Evolutionary conservation across 192 early-diverging fungal species (phyloP), one percentile per base, ranked within the genome.

Genomic region (Phlyctochytrium bullatum): DNA sequence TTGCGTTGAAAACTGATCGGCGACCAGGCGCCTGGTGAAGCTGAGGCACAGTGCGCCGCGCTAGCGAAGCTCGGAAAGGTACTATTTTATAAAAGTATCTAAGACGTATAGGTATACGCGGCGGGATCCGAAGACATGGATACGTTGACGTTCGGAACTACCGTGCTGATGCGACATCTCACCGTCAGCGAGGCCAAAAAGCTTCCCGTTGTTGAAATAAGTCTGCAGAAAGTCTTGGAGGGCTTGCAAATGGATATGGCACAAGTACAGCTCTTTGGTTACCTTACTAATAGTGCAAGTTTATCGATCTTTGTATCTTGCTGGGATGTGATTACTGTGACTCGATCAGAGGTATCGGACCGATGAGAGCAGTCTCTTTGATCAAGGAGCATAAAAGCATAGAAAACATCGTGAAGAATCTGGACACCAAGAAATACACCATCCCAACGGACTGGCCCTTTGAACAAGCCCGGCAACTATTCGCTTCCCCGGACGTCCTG

Each of bases 81-180:
- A 61, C 12, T 20, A 2, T 34, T 69, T 23, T 36, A 35, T 35
- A 16, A 0, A 16, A 14, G 0, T 35, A 34, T 10, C 54, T 27
- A 6, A 47, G 20, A 57, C 25, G 12, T 25, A 4, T 12, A 83
- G 80, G 93, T 99, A 1, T 97, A 88, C 73, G 97, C 91, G 30
- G 93, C 94, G 20, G 95, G 92, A 23, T 95, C 93, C 12, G 95
- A 99, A 69, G 97, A 99, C 78, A 98, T 99, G 95, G 97, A 99
- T 66, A 99, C 97, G 0, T 78, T 99, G 53, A 91, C 94, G 16
- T 99, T 99, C 78, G 89, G 88, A 12, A 77, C 94, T 0, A 94
- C 97, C 0, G 83, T 96, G 34, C 75, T 99, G 14, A 65, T 99
- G 36, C 88, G 97, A 16, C 94, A 98, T 68, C 76, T 99, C 62